Conservation (phyloP, 78 protist genomes). For the Dictyostelium capitatum region DNA sequence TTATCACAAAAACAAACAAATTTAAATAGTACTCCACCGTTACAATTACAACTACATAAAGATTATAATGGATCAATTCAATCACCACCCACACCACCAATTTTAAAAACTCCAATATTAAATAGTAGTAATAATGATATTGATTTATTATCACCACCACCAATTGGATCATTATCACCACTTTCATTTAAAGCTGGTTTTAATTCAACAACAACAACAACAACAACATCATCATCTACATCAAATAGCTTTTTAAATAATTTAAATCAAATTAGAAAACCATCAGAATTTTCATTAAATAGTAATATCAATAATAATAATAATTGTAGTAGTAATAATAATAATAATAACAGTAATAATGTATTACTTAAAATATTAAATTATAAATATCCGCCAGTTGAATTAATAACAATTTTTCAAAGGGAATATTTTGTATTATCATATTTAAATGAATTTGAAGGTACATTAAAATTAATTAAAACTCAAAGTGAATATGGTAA, state of each 20-base stretch:
- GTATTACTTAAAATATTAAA: conserved; percentile 52
- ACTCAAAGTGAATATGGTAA: conserved; percentile 47
- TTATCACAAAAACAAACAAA: conserved; percentile 12
- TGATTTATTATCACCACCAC: background rate
- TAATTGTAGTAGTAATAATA: background rate
- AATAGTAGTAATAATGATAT: background rate
- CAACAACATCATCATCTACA: background rate
- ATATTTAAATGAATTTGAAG: conserved; percentile 18
- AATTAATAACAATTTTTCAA: conserved; percentile 36
- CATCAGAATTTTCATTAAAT: background rate
- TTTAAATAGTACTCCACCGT: background rate
- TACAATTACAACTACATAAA: background rate
- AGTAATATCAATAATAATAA: background rate
- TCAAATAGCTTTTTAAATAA: background rate
- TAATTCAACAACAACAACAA: background rate
- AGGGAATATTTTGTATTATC: conserved; percentile 43
- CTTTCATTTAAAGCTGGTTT: background rate
- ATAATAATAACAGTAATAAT: conserved; percentile 2
- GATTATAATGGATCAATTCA: background rate
- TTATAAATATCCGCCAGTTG: conserved; percentile 49
- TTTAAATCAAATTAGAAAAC: background rate
- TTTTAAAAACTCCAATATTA: background rate
- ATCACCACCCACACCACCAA: conserved; percentile 20
- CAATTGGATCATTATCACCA: conserved; percentile 5
- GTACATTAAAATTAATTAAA: conserved; percentile 28